Base-by-base conservation (phyloP, 352 stramenopile genomes). In the Pythium oligandrum region DNA sequence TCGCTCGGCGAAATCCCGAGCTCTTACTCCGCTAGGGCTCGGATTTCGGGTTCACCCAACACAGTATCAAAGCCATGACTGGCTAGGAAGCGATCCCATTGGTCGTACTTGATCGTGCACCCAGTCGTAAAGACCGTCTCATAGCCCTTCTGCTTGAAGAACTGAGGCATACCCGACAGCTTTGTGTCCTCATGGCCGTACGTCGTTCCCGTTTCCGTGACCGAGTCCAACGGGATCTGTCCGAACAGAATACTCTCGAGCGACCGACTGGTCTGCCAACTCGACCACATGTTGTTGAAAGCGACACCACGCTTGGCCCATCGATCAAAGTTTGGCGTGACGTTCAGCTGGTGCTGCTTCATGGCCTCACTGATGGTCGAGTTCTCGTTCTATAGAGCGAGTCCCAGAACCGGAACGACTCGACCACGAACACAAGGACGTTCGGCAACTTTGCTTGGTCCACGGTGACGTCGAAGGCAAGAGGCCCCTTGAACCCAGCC, bases 281-380 rank as follows among this genome's bases (percentile, higher is more conserved):
- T 84, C 7, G 76, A 87, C 73, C 76, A 87, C 40, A 84, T 57
- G 37, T 84, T 86, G 7, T 45, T 60, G 50, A 86, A 76, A 1
- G 71, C 69, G 6, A 86, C 53, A 32, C 71, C 71, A 4, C 69
- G 66, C 26, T 69, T 70, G 2, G 75, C 71, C 64, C 70, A 86
- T 38, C 51, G 54, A 36, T 86, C 73, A 12, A 84, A 84, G 10
- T 75, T 63, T 0, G 71, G 73, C 3, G 73, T 83, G 2, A 84
- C 48, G 0, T 64, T 74, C 50, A 87, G n/a, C 49, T 84, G 75
- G 6, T 64, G 48, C 43, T 63, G 35, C 39, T 63, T 56, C n/a
- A 50, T 32, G 33, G 52, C n/a, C 42, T 56, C 51, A 37, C 3
- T 26, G 7, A 49, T 60, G 6, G 69, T 62, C 17, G 17, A 26